A percentile compares a stretch with the other conserved stretches of the same genome.
These are phyloP conservation scores for Powellomyces hirtus DNA, from an alignment of 192 early-diverging fungal species.

Conservation along the genomic window DNA sequence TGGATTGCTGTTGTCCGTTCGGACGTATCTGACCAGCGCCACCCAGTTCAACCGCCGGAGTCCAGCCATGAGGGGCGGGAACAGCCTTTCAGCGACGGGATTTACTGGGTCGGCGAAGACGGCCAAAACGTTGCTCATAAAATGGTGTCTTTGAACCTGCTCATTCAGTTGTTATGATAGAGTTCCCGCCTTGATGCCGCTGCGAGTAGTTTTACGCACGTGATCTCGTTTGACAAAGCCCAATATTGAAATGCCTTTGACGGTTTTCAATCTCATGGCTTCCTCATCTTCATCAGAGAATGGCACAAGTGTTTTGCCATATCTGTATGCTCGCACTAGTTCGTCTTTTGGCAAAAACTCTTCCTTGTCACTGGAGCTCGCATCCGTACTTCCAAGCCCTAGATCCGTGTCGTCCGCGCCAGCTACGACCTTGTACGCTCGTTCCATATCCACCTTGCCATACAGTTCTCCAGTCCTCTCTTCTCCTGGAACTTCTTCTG, in stretches of 20 bases:
- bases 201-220: not conserved
- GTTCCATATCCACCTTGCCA: conserved; percentile 34
- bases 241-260: conserved; percentile 58
- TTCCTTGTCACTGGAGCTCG: not conserved
- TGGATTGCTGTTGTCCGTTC: conserved; percentile 45
- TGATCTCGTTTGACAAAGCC: conserved; percentile 49
- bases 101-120: conserved; percentile 49
- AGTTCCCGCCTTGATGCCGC: no score
- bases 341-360: conserved; percentile 36
- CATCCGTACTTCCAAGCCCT: no score
- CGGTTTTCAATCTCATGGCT: conserved; percentile 54
- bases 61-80: conserved; percentile 54
- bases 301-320: conserved; percentile 67
- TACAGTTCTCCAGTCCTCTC: conserved; percentile 20
- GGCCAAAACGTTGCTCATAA: conserved; percentile 51
- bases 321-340: conserved; percentile 63
- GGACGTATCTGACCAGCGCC: conserved; percentile 66
- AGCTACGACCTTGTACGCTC: conserved; percentile 36
- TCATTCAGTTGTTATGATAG: no score
- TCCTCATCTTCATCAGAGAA: conserved; percentile 61
- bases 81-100: conserved; percentile 28
- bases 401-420: conserved; percentile 15
- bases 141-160: conserved; percentile 42
- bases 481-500: conserved; percentile 38
- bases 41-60: conserved; percentile 48